Evolutionary conservation across 2,329 filamentous ascomycete species (phyloP), one percentile per base, ranked within the genome.

Genomic region (Mariannaea elegans): DNA sequence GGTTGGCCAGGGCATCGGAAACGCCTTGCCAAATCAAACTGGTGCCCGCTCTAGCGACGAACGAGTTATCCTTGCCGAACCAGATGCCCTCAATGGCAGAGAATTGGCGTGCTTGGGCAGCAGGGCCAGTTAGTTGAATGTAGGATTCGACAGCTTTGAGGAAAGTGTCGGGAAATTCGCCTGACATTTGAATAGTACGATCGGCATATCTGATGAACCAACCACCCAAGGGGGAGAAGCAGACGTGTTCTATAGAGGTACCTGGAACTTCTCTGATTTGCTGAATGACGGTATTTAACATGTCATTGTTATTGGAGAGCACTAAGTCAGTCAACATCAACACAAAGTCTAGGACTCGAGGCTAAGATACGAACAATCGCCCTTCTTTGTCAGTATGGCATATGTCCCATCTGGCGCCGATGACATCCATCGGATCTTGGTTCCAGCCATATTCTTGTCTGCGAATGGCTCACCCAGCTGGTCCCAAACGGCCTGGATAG

Each of bases 131-230:
- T 19, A 58, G 18, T 4, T 59, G 21, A 31, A 60, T 29, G n/a
- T 49, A 19, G n/a, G 9, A 16, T 12, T n/a, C 18, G 34, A 38
- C 42, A 7, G 59, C 19, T 13, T 36, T 32, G 29, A 49, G 45
- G 29, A 63, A 63, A 36, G 41, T 19, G 47, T 63, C 56, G 9
- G 56, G 47, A 4, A 56, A 60, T 18, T 18, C 32, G 6, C 56
- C 60, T 13, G 41, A 52, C 2, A 63, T 24, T 31, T 60, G 51
- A 34, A 48, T 42, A 4, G 46, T 49, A 14, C 41, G 34, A 36
- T 63, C 48, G n/a, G 5, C 14, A 21, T 56, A 63, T n/a, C 34
- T 48, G n/a, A 56, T 16, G 27, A 63, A 60, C 56, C 60, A 60
- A 18, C 60, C 60, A 3, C 56, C 56, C 3, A 56, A 29, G n/a